These are phyloP conservation scores for Perkinsus olseni DNA, from an alignment of 169 alveolate genomes.

Conservation along the genomic window DNA sequence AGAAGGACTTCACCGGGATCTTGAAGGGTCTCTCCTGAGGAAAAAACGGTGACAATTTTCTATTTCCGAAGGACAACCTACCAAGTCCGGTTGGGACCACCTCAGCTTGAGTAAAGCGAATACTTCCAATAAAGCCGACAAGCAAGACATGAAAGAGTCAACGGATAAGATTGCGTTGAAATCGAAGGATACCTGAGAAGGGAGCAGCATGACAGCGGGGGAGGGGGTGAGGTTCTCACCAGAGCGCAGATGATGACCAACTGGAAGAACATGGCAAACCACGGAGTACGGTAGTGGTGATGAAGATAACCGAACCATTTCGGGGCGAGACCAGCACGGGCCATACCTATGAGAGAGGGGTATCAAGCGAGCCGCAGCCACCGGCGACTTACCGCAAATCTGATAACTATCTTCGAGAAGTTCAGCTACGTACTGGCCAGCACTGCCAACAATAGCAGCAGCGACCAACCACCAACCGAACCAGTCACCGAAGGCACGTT, in stretches of 20 bases:
- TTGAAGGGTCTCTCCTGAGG: not conserved
- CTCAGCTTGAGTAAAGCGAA: not conserved
- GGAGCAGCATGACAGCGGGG: not conserved
- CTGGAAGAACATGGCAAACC: not conserved
- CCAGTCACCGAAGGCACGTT: not conserved
- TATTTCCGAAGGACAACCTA: not conserved
- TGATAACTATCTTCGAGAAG: constrained; percentile 9
- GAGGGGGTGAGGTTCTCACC: not conserved
- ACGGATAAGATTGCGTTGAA: not conserved
- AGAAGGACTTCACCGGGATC: not conserved
- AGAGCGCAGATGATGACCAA: not conserved
- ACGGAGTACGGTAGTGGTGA: not conserved
- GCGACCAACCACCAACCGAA: not conserved
- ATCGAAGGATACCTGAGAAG: not conserved
- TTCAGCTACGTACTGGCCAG: constrained; percentile 7
- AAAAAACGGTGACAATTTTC: not conserved
- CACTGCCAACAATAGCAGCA: constrained; percentile 3
- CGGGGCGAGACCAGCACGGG: not conserved
- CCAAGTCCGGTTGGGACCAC: not conserved
- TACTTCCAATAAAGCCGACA: not conserved
- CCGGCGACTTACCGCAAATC: not conserved
- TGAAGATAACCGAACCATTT: not conserved
- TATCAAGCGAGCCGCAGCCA: not conserved
- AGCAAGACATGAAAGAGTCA: not conserved
- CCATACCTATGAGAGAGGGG: not conserved